Conservation (phyloP, 768 basidiomycete genomes). For the Pleurotus tuoliensis region DNA sequence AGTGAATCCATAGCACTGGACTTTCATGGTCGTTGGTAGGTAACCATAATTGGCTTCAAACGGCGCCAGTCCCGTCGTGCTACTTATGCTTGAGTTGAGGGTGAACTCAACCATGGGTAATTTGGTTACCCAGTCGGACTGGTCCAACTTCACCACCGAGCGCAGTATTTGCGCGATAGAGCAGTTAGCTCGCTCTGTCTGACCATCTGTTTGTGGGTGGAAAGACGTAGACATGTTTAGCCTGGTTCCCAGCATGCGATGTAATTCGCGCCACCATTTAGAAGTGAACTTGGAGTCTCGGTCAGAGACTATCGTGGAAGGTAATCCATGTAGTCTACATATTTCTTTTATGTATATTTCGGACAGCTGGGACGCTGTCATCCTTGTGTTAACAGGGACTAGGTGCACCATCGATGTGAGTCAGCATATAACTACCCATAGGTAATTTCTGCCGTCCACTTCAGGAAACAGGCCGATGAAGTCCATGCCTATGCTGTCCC, state of each 20-base stretch:
- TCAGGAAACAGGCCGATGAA: background rate
- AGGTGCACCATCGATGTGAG: constrained; percentile 15
- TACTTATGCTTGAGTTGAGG: constrained; percentile 24
- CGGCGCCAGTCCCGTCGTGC: background rate
- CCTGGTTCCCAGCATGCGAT: constrained; percentile 22
- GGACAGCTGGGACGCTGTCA: constrained; percentile 22
- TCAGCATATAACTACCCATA: constrained; percentile 27
- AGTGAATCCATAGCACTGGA: background rate
- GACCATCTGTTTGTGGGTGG: constrained; percentile 12
- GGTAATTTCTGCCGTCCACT: constrained; percentile 21
- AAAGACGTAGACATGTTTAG: constrained; percentile 31
- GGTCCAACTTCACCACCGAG: constrained; percentile 17
- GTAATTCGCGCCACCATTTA: constrained; percentile 27
- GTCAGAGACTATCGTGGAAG: constrained; percentile 26
- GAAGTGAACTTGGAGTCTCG: constrained; percentile 31
- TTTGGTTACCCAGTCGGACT: constrained; percentile 26
- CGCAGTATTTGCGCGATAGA: constrained; percentile 27
- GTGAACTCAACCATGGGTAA: constrained; percentile 22
- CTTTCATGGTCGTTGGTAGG: constrained; percentile 18
- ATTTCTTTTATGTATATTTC: constrained; percentile 25
- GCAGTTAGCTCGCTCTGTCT: constrained; percentile 22
- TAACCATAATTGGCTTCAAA: background rate
- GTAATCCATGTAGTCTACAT: constrained; percentile 26
- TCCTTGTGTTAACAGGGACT: constrained; percentile 18
- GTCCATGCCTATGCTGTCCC: constrained; percentile 17